phyloP scores from a whole-genome alignment of 2,329 filamentous ascomycete genomes.

The Capronia coronata region DNA sequence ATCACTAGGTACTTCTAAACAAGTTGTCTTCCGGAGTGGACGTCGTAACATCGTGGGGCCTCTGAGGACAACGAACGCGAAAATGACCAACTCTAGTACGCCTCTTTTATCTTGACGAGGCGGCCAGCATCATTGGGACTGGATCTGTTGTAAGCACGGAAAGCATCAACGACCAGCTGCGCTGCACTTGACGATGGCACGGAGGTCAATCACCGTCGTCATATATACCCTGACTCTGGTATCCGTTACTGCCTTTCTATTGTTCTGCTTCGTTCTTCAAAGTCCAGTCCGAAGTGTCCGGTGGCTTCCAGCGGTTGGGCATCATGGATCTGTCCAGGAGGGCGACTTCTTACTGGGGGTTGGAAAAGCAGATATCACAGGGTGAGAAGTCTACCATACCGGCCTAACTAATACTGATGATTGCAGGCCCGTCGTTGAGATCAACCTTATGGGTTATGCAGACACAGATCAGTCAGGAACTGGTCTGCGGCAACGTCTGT shows the following conservation, averaged over 20 bases:
- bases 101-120: neutral
- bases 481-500: slow-evolving; percentile 78
- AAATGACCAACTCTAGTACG: neutral
- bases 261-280: slow-evolving; percentile 3
- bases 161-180: neutral
- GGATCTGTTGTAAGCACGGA: slow-evolving; percentile 2
- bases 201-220: slow-evolving; percentile 2
- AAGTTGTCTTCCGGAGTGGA: too few species aligned
- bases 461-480: slow-evolving; percentile 74
- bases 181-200: slow-evolving; percentile 21
- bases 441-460: slow-evolving; percentile 89
- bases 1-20: too few species aligned
- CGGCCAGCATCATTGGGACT: neutral
- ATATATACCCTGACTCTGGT: slow-evolving; percentile 6
- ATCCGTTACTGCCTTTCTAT: slow-evolving; percentile 8
- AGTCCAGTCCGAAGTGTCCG: slow-evolving; percentile 4
- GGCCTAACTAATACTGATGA: slow-evolving; percentile 5
- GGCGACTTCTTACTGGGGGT: slow-evolving; percentile 58
- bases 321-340: neutral
- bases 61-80: too few species aligned
- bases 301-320: neutral
- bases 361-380: slow-evolving; percentile 67
- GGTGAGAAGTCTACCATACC: slow-evolving; percentile 38
- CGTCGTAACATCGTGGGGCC: too few species aligned
- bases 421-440: slow-evolving; percentile 70